Evolutionary conservation across 129 eudicot species (phyloP).

Genomic region (Centrapalus pauciflorus): DNA sequence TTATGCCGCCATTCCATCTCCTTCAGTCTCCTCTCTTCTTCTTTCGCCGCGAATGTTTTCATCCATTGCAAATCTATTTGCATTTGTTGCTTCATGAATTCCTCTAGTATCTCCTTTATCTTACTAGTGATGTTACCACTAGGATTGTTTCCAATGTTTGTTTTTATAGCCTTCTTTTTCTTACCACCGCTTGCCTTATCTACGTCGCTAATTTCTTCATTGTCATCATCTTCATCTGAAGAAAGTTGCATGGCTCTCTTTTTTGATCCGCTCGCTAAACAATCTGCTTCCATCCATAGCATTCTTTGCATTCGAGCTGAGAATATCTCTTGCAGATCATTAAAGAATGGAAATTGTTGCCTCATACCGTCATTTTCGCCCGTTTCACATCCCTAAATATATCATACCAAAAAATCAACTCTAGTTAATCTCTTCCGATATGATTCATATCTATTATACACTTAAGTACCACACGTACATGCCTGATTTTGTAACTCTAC

Average conservation of each 20-base stretch:
- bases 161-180: slow-evolving; percentile 24
- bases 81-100: slow-evolving; percentile 71
- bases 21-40: slow-evolving; percentile 63
- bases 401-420: background rate
- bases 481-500: too few species aligned
- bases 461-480: too few species aligned
- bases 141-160: background rate
- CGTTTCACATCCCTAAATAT: slow-evolving; percentile 70
- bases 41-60: slow-evolving; percentile 57
- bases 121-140: background rate
- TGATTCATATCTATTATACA: too few species aligned
- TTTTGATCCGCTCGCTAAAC: slow-evolving; percentile 41
- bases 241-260: slow-evolving; percentile 42
- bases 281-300: slow-evolving; percentile 83
- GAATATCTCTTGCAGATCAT: slow-evolving; percentile 68
- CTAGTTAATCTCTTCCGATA: background rate
- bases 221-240: slow-evolving; percentile 73
- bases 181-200: slow-evolving; percentile 24
- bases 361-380: slow-evolving; percentile 61
- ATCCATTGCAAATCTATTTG: slow-evolving; percentile 67
- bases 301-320: slow-evolving; percentile 65
- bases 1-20: slow-evolving; percentile 80
- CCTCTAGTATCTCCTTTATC: slow-evolving; percentile 56
- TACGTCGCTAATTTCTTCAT: slow-evolving; percentile 36
- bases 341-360: slow-evolving; percentile 76